phyloP scores from a whole-genome alignment of 73 alveolate species.

The Halteria grandinella region DNA sequence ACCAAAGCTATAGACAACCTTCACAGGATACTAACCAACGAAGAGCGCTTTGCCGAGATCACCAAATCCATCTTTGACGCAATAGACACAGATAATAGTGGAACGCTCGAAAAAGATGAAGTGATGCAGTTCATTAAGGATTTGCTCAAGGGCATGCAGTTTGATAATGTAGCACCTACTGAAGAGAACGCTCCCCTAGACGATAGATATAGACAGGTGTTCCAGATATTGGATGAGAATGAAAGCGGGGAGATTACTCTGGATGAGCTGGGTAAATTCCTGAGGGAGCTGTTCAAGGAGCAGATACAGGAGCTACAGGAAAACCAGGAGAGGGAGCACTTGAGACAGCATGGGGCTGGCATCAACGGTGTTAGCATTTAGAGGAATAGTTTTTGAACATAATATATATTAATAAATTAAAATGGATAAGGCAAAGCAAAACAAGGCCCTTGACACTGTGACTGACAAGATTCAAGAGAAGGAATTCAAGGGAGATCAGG shows the following conservation, averaged over 20 bases:
- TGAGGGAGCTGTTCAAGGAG: slow-evolving; percentile 71
- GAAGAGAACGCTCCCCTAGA: slow-evolving; percentile 49
- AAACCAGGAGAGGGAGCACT: slow-evolving; percentile 43
- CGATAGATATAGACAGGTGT: slow-evolving; percentile 65
- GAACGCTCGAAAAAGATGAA: slow-evolving; percentile 69
- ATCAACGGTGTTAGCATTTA: no score
- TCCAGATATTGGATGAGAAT: slow-evolving; percentile 64
- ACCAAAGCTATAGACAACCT: slow-evolving; percentile 60
- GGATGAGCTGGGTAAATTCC: slow-evolving; percentile 73
- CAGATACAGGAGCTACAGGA: slow-evolving; percentile 61
- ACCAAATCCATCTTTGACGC: slow-evolving; percentile 70
- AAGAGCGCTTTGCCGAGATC: slow-evolving; percentile 69
- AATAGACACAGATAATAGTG: slow-evolving; percentile 70
- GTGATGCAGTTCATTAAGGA: slow-evolving; percentile 63
- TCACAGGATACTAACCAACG: slow-evolving; percentile 58
- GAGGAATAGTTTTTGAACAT: no score
- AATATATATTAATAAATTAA: no score
- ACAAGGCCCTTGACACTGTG: no score
- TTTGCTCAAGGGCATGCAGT: slow-evolving; percentile 64
- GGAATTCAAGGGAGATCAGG: no score
- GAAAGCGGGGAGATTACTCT: slow-evolving; percentile 76
- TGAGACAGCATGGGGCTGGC: no score
- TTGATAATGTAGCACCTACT: no score
- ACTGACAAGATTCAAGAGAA: background rate
- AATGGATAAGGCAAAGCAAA: no score